These are phyloP conservation scores for Fagopyrum homotropicum DNA, from an alignment of 148 eudicot species.

Conservation along the genomic window DNA sequence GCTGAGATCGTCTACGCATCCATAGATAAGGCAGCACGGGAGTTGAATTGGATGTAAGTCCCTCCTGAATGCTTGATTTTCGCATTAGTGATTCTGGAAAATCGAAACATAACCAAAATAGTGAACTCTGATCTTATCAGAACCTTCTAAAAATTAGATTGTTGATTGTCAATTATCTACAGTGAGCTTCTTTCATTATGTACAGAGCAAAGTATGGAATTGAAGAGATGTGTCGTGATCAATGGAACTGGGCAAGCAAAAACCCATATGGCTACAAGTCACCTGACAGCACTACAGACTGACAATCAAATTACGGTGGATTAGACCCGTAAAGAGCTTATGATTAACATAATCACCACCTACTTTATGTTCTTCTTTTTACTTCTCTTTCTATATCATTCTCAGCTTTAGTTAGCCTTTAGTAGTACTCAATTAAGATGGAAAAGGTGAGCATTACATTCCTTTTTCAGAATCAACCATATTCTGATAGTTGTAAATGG, in stretches of 20 bases:
- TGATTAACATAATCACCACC: not conserved
- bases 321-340: not conserved
- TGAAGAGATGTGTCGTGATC: slow-evolving; percentile 87
- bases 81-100: too few relatives aligned
- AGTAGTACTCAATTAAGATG: not conserved
- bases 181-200: not conserved
- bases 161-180: not conserved
- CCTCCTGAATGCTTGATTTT: too few relatives aligned
- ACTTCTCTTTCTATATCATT: not conserved
- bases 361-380: not conserved
- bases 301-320: not conserved
- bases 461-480: not conserved
- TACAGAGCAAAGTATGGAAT: slow-evolving; percentile 80
- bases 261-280: slow-evolving; percentile 76
- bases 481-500: not conserved
- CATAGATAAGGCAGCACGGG: slow-evolving; percentile 71
- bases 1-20: slow-evolving; percentile 82
- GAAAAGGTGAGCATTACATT: not conserved
- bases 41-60: slow-evolving; percentile 87
- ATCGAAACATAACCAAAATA: too few relatives aligned
- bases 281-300: not conserved
- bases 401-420: not conserved
- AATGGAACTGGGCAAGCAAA: slow-evolving; percentile 95
- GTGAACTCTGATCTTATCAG: not conserved
- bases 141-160: not conserved